phyloP scores from a whole-genome alignment of 2,329 filamentous ascomycete species.

The Epichloe hybrida region DNA sequence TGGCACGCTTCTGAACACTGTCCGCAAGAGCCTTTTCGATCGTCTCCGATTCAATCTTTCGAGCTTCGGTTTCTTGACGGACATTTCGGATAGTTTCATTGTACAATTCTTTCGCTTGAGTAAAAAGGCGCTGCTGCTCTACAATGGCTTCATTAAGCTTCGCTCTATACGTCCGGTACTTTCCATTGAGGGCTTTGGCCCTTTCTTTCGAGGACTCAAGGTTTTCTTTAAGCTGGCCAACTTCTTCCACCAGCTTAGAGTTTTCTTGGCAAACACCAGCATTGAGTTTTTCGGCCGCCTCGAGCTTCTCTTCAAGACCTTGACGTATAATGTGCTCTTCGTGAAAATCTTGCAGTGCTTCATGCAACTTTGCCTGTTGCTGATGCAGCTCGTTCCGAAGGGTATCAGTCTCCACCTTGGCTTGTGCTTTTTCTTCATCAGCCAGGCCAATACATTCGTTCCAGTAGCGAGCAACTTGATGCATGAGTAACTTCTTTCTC shows the following conservation, averaged over 20 bases:
- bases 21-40: slow-evolving; percentile 16
- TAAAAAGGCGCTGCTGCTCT: slow-evolving; percentile 33
- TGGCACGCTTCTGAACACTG: slow-evolving; percentile 19
- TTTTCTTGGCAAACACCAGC: slow-evolving; percentile 13
- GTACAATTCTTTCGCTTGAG: slow-evolving; percentile 19
- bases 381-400: slow-evolving; percentile 13
- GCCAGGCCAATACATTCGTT: slow-evolving; percentile 20
- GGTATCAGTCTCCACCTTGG: slow-evolving; percentile 13
- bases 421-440: slow-evolving; percentile 16
- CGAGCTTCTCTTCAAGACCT: slow-evolving; percentile 10
- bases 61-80: slow-evolving; percentile 16
- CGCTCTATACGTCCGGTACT: slow-evolving; percentile 19
- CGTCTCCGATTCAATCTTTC: slow-evolving; percentile 9
- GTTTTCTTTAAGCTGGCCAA: slow-evolving; percentile 15
- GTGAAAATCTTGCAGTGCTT: slow-evolving; percentile 9
- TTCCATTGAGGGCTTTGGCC: slow-evolving; percentile 16
- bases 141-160: slow-evolving; percentile 31
- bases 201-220: slow-evolving; percentile 13
- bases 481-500: slow-evolving; percentile 18
- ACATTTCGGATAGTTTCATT: slow-evolving; percentile 22
- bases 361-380: slow-evolving; percentile 6
- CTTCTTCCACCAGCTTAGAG: slow-evolving; percentile 13
- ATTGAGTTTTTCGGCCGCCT: slow-evolving; percentile 13
- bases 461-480: slow-evolving; percentile 19
- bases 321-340: slow-evolving; percentile 15